Percentiles rank a stretch among this genome's conserved stretches.
phyloP scores from a whole-genome alignment of 441 rosid species.

The Bruguiera hainesii region DNA sequence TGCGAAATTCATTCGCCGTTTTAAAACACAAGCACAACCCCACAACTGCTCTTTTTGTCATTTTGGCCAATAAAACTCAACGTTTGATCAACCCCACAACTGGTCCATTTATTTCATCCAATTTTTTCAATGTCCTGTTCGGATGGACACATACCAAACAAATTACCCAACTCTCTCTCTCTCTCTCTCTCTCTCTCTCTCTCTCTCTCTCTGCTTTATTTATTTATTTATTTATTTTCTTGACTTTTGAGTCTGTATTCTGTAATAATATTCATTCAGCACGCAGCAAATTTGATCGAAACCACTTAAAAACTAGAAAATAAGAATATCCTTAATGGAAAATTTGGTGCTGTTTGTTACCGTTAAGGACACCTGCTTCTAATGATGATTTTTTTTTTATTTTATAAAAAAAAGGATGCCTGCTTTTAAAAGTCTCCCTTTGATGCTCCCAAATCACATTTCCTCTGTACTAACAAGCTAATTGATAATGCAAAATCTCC shows the following conservation, averaged over 20 bases:
- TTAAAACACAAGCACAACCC: background rate
- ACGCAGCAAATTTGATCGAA: background rate
- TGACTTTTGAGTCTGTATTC: background rate
- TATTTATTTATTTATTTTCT: background rate
- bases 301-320: constrained; percentile 3
- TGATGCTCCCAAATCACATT: constrained; percentile 30
- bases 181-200: background rate
- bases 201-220: too few species aligned
- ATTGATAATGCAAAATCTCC: background rate
- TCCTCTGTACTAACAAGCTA: constrained; percentile 29
- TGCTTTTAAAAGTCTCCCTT: background rate
- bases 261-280: background rate
- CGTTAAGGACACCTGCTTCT: constrained; percentile 29
- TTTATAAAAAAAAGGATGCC: background rate
- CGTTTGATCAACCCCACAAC: constrained; percentile 1
- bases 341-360: constrained; percentile 20
- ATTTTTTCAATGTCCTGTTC: too few species aligned
- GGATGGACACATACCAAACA: too few species aligned
- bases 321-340: background rate
- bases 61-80: constrained; percentile 27
- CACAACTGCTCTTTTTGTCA: constrained; percentile 25
- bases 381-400: background rate
- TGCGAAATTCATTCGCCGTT: constrained; percentile 25
- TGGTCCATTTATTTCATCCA: constrained; percentile 11
- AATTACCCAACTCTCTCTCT: background rate